These are phyloP conservation scores for Penicillium odoratum DNA, from an alignment of 495 filamentous ascomycete genomes.

Conservation along the genomic window DNA sequence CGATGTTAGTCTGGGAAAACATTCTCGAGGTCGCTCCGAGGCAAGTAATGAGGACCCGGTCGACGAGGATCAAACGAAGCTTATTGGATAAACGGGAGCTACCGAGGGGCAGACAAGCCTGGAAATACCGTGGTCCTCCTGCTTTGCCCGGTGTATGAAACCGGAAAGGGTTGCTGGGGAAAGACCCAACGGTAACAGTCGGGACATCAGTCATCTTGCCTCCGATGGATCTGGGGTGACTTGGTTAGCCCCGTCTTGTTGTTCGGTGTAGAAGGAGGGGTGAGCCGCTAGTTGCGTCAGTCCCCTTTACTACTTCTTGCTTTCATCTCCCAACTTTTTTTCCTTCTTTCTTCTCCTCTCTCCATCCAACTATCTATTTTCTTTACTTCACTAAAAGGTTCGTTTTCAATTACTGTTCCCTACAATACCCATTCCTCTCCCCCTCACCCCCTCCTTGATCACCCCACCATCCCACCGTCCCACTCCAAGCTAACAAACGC, in stretches of 20 bases:
- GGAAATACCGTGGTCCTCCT: slow-evolving; percentile 49
- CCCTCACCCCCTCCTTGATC: slow-evolving; percentile 5
- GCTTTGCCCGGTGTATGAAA: slow-evolving; percentile 56
- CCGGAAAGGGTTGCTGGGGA: slow-evolving; percentile 44
- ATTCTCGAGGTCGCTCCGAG: slow-evolving; percentile 35
- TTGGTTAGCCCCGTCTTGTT: slow-evolving; percentile 29
- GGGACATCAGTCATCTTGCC: slow-evolving; percentile 24
- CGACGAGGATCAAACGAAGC: slow-evolving; percentile 18
- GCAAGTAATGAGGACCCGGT: slow-evolving; percentile 20
- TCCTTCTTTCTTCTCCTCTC: slow-evolving; percentile 17
- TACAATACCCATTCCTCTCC: slow-evolving; percentile 2
- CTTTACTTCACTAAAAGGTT: slow-evolving; percentile 11
- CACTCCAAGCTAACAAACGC: slow-evolving; percentile 13
- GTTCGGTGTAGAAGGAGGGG: slow-evolving; percentile 33
- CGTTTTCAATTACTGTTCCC: slow-evolving; percentile 5
- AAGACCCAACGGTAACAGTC: slow-evolving; percentile 36
- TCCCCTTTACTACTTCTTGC: slow-evolving; percentile 17
- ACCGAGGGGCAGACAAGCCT: slow-evolving; percentile 29
- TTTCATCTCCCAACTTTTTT: slow-evolving; percentile 15
- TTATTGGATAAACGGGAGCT: slow-evolving; percentile 41
- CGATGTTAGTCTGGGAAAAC: slow-evolving; percentile 24
- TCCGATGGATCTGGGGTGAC: slow-evolving; percentile 15
- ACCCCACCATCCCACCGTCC: neutral
- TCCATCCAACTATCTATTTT: slow-evolving; percentile 20
- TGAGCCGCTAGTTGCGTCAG: slow-evolving; percentile 50